Base-by-base conservation (phyloP, 805 yeast genomes). In the Nakazawaea ambrosiae region DNA sequence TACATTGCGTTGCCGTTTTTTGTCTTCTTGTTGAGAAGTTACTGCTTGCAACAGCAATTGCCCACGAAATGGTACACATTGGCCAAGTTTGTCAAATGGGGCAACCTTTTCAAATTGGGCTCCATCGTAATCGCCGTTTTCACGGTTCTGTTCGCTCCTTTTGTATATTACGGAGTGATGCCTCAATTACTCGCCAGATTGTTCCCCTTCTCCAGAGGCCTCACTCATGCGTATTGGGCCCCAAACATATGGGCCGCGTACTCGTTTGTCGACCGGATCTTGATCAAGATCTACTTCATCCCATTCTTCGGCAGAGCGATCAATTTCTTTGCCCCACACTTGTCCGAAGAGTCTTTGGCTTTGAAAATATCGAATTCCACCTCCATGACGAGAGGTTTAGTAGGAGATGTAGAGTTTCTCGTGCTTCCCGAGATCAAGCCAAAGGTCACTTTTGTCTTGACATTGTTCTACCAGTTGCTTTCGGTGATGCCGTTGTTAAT, bases 161-260 rank as follows among this genome's bases (percentile, higher is more conserved):
- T 89, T 51, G 57, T 72, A 5, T 73, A 72, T 48, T 65, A 73
- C 47, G 66, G 68, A 1, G 83, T 78, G 24, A 50, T 83, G 34
- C 80, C 83, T 0, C 75, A 85, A 44, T 58, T 92, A 14, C 33
- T 86, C 7, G 53, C 62, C 4, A 68, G 98, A 32, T 61, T 92
- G 23, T 92, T 92, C 60, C 98, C 98, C 5, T 90, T 90, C 54
- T 81, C 94, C 34, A 69, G 97, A 54, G 97, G 97, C 1, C 67
- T 92, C 26, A 92, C 97, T 4, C 98, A 92, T 60, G 96, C 97
- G 0, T 92, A 92, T 61, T 92, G 98, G 97, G 97, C 98, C 1
- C 97, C 99, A 12, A 92, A 92, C 51, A 65, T 88, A 33, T 92
- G 99, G 99, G 96, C 98, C 0, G 49, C 90, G 8, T 92, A 92